These are phyloP conservation scores for Posidonia oceanica DNA, from an alignment of 116 monocot genomes.

Conservation along the genomic window DNA sequence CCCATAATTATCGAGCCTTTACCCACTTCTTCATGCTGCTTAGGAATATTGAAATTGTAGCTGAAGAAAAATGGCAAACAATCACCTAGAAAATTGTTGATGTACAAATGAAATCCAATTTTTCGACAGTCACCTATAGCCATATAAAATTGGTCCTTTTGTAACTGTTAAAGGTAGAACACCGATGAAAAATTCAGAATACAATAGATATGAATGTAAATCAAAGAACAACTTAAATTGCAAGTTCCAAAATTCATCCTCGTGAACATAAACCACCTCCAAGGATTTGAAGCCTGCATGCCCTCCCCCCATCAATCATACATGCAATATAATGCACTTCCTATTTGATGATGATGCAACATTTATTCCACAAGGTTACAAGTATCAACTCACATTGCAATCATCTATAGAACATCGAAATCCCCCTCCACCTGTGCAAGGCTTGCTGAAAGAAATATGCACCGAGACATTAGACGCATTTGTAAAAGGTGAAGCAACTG, in stretches of 20 bases:
- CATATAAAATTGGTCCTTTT: too few species aligned
- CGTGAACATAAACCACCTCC: background rate
- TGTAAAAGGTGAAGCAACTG: conserved; percentile 50
- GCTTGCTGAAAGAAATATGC: conserved; percentile 62
- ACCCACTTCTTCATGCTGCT: too few species aligned
- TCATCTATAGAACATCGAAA: conserved; percentile 54
- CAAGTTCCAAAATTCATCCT: background rate
- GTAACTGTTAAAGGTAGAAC: too few species aligned
- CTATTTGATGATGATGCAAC: background rate
- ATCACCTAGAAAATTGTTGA: too few species aligned
- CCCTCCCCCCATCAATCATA: background rate
- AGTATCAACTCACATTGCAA: conserved; percentile 61
- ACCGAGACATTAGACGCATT: conserved; percentile 56
- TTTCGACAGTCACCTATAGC: too few species aligned
- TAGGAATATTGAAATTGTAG: background rate
- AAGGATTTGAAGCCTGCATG: background rate
- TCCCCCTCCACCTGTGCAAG: conserved; percentile 66
- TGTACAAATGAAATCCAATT: too few species aligned
- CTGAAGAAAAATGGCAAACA: background rate
- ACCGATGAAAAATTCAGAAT: too few species aligned
- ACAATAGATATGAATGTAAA: too few species aligned
- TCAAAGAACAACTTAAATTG: too few species aligned
- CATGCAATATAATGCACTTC: background rate
- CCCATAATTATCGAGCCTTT: background rate
- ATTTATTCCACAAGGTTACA: background rate